Percentiles rank a stretch among this genome's conserved stretches.
Evolutionary conservation across 345 rosid species (phyloP).

Genomic region (Pseudoturritis turrita): DNA sequence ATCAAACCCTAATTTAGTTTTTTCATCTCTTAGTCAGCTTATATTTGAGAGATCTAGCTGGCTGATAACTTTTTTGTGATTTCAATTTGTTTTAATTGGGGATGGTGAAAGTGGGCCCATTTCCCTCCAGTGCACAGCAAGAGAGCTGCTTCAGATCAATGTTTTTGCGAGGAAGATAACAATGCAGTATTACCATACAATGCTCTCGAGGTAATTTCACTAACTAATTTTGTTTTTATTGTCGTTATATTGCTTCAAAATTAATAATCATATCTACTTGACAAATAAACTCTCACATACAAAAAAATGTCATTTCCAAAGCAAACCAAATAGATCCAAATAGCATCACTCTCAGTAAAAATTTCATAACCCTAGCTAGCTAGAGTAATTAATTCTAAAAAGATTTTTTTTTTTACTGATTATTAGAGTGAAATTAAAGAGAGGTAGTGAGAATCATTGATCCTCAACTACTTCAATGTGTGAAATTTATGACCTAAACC

Average conservation of each 20-base stretch:
- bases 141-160: conserved; percentile 39
- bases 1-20: not conserved
- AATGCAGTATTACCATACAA: conserved; percentile 8
- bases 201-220: conserved; percentile 19
- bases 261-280: not conserved
- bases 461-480: conserved; percentile 33
- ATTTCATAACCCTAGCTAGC: conserved; percentile 18
- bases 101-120: conserved; percentile 73
- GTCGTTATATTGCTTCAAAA: not conserved
- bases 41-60: not conserved
- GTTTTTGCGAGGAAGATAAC: conserved; percentile 25
- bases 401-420: not conserved
- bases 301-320: not conserved
- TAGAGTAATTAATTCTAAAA: not conserved
- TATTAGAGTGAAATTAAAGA: conserved; percentile 12
- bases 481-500: conserved; percentile 36
- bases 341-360: conserved; percentile 20
- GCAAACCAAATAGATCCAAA: conserved; percentile 13
- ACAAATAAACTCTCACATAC: not conserved
- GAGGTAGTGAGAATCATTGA: conserved; percentile 22
- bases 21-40: not conserved
- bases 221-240: not conserved
- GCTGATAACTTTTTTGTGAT: not conserved
- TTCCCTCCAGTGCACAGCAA: conserved; percentile 61
- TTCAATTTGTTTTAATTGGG: conserved; percentile 28